A percentile compares a stretch with the other conserved stretches of the same genome.
phyloP scores from a whole-genome alignment of 805 yeast species.

The Candida takata region DNA sequence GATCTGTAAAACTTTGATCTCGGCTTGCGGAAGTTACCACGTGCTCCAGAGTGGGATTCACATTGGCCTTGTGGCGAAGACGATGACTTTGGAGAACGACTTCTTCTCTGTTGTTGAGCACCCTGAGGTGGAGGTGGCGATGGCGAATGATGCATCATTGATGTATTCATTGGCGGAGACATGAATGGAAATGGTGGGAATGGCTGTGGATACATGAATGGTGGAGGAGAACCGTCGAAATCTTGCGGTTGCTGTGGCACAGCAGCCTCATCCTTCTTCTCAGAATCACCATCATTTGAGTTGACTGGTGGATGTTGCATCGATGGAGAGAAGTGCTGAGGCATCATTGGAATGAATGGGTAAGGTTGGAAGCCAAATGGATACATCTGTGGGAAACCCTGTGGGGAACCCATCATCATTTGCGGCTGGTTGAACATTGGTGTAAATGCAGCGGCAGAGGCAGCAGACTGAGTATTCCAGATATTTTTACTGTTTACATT shows the following conservation, averaged over 20 bases:
- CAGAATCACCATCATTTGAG: background rate
- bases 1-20: conserved; percentile 57
- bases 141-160: conserved; percentile 8
- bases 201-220: conserved; percentile 24
- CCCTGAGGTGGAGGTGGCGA: background rate
- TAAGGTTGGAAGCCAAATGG: conserved; percentile 31
- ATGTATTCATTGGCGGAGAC: conserved; percentile 12
- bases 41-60: conserved; percentile 7
- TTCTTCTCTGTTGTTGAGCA: conserved; percentile 7
- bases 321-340: conserved; percentile 17
- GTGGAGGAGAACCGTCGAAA: conserved; percentile 7
- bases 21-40: conserved; percentile 8
- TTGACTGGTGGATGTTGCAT: conserved; percentile 1
- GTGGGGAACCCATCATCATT: conserved; percentile 8
- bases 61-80: conserved; percentile 18
- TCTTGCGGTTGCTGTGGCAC: conserved; percentile 12
- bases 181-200: conserved; percentile 24
- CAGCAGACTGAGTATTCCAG: conserved; percentile 67
- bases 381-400: conserved; percentile 22
- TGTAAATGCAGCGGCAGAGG: conserved; percentile 49
- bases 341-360: conserved; percentile 29
- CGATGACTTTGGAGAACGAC: conserved; percentile 20
- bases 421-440: conserved; percentile 31
- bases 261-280: background rate
- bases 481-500: conserved; percentile 28